Evolutionary conservation across 1,139 yeast genomes (phyloP), one percentile per base, ranked within the genome.

Genomic region (Kazachstania sp.): DNA sequence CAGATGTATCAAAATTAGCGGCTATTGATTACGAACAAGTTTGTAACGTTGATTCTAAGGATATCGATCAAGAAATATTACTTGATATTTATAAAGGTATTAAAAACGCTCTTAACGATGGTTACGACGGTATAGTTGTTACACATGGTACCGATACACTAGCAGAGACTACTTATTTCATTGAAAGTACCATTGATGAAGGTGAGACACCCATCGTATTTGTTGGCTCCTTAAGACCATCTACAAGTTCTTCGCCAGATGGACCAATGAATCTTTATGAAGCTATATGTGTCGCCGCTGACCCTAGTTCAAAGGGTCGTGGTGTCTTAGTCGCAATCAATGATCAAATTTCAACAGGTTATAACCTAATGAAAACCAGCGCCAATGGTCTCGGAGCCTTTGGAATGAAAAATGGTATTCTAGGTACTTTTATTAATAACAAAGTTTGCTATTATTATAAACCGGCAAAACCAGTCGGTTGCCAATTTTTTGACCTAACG

Each of bases 71-170:
- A 16, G 57, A 62, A 1, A 66, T 66, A 43, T 53, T 71, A 18
- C 53, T 63, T 43, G 56, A 62, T 35, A 59, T 72, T 15, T 69
- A 75, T 49, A 71, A 73, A 50, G 77, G 78, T 19, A 59, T 72
- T 19, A 56, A 64, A 15, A 59, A 60, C 20, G 61, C 71, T 2
- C 57, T 71, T 41, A 70, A 70, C 46, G 74, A 71, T 15, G 18
- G 11, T 51, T 65, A 75, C 49, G 69, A 68, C 39, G 69, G 74
- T 3, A 76, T 75, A 49, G 86, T 81, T 28, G 76, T 81, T 37
- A 81, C 86, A 1, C 86, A 81, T 60, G 87, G 86, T 12, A 81
- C 87, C 2, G 87, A 81, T 58, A 79, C 86, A 2, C 69, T 80
- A 68, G 83, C 82, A 50, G 87, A 81, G 60, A 81, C 86, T 3